These are phyloP conservation scores for Abrus pulchellus DNA, from an alignment of 306 rosid genomes.

Conservation along the genomic window DNA sequence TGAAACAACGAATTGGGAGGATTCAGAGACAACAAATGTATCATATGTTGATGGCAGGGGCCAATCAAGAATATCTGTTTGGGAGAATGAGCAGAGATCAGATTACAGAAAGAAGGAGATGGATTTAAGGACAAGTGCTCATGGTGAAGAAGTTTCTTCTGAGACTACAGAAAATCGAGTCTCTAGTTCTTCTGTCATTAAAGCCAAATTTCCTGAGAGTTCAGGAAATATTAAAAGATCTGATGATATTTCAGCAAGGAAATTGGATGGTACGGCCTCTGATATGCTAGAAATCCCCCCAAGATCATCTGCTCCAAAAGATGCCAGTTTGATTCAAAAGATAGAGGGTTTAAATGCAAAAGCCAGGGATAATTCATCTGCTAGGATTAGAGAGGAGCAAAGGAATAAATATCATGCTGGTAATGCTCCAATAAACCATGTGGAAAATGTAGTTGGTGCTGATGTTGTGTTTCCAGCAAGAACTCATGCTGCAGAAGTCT, in stretches of 20 bases:
- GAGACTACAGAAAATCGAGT: conserved; percentile 61
- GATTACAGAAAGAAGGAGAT: conserved; percentile 60
- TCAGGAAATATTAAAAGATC: conserved; percentile 48
- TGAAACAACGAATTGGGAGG: conserved; percentile 69
- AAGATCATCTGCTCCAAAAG: conserved; percentile 63
- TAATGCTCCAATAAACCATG: conserved; percentile 53
- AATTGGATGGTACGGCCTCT: conserved; percentile 57
- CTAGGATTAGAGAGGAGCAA: conserved; percentile 62
- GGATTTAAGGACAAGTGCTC: conserved; percentile 55
- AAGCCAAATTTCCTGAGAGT: conserved; percentile 58
- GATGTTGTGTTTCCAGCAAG: conserved; percentile 51
- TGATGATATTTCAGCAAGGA: conserved; percentile 61
- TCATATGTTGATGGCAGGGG: conserved; percentile 54
- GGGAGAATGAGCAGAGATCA: conserved; percentile 72
- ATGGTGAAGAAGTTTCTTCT: conserved; percentile 60
- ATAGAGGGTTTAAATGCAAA: conserved; percentile 96
- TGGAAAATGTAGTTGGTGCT: conserved; percentile 57
- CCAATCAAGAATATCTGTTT: conserved; percentile 54
- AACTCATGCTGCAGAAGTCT: conserved; percentile 49
- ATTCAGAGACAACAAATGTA: conserved; percentile 48
- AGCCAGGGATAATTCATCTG: conserved; percentile 74
- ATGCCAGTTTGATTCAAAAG: conserved; percentile 80
- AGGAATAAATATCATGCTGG: conserved; percentile 55
- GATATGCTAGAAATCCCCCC: conserved; percentile 56
- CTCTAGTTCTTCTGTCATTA: conserved; percentile 52